Percentiles rank a stretch among this genome's conserved stretches.
Conservation (phyloP, 2,329 filamentous ascomycete species). For the Hypoxylon sp. region DNA sequence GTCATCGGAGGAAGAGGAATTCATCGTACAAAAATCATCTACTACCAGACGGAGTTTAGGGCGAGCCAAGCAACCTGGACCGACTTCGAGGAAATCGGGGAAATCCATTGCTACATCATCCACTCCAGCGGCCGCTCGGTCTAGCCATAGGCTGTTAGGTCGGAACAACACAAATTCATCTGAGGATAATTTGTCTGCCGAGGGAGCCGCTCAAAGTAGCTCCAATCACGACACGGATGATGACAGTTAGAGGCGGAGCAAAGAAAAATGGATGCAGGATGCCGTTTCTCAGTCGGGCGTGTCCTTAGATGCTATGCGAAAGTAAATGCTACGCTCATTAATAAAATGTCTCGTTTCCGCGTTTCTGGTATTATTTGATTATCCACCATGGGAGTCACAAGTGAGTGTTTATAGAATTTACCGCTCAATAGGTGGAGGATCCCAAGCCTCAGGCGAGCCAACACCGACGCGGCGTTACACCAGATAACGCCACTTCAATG, state of each 20-base stretch:
- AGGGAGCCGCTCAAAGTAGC: constrained; percentile 8
- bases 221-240: constrained; percentile 14
- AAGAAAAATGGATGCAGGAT: not conserved
- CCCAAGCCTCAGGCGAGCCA: no score
- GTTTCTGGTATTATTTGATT: no score
- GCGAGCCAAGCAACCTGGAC: not conserved
- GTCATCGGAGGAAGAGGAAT: constrained; percentile 23
- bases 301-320: no score
- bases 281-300: no score
- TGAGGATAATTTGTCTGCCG: not conserved
- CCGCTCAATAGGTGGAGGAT: no score
- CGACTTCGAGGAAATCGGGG: constrained; percentile 10
- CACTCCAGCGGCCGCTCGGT: not conserved
- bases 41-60: not conserved
- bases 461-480: no score
- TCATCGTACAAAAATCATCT: not conserved
- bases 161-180: constrained; percentile 5
- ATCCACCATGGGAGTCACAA: no score
- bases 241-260: not conserved
- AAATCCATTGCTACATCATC: constrained; percentile 17
- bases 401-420: no score
- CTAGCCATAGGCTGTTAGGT: not conserved
- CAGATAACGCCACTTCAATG: no score
- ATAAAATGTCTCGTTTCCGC: no score
- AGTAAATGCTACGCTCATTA: no score